A percentile compares a stretch with the other conserved stretches of the same genome.
Conservation (phyloP, 2,329 filamentous ascomycete genomes). For the Camillea tinctor region DNA sequence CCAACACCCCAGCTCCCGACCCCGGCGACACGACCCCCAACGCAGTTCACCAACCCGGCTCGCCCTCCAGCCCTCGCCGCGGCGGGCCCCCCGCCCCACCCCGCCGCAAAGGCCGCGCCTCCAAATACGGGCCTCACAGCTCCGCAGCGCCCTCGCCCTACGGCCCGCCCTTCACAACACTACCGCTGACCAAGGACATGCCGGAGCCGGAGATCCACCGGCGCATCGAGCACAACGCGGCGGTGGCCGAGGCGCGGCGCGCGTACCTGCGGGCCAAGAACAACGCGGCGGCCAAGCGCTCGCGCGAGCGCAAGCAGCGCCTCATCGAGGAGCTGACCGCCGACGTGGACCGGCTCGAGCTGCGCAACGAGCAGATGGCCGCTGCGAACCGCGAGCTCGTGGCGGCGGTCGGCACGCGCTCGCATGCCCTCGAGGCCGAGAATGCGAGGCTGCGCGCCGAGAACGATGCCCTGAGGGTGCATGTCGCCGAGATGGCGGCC, state of each 20-base stretch:
- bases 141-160: not conserved
- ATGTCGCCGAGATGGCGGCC: not conserved
- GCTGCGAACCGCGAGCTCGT: conserved; percentile 17
- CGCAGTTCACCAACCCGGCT: not conserved
- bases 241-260: not conserved
- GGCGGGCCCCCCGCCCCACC: no score
- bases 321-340: not conserved
- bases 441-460: not conserved
- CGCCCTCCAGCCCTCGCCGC: no score
- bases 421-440: not conserved
- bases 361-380: conserved; percentile 25
- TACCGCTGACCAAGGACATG: not conserved
- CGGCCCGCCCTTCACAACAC: not conserved
- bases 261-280: conserved; percentile 23
- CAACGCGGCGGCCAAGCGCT: conserved; percentile 39
- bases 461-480: not conserved
- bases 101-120: not conserved
- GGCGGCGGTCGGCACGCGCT: not conserved
- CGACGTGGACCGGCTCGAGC: conserved; percentile 18
- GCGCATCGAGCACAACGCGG: not conserved
- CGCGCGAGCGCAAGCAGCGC: conserved; percentile 26
- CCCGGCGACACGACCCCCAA: not conserved
- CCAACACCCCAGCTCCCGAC: not conserved
- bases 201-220: not conserved
- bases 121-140: not conserved